phyloP scores from a whole-genome alignment of 1,139 yeast genomes.

The Yamadazyma sp. region DNA sequence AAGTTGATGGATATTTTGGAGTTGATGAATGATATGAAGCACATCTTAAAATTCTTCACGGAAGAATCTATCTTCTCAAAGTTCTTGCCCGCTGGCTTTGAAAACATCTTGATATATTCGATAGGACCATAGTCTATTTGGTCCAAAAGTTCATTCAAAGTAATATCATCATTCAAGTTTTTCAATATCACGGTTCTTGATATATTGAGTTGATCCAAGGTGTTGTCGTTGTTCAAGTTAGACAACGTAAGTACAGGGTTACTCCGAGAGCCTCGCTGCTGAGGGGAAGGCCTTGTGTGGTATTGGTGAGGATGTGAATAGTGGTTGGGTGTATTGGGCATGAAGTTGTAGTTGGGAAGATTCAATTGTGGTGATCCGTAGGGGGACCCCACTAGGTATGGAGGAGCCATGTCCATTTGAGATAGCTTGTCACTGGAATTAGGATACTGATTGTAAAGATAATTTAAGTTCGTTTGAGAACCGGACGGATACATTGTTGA shows the following conservation, averaged over 20 bases:
- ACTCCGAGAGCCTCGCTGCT: not conserved
- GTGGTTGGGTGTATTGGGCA: not conserved
- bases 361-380: constrained; percentile 6
- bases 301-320: constrained; percentile 1
- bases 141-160: constrained; percentile 32
- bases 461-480: constrained; percentile 1
- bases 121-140: constrained; percentile 45
- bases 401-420: constrained; percentile 7
- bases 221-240: constrained; percentile 17
- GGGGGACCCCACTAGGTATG: constrained; percentile 6
- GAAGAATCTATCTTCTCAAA: constrained; percentile 21
- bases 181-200: constrained; percentile 41
- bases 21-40: constrained; percentile 43
- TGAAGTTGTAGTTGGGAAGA: constrained; percentile 1
- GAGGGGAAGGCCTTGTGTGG: not conserved
- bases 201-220: constrained; percentile 33
- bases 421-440: constrained; percentile 1
- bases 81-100: constrained; percentile 28
- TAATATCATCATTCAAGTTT: constrained; percentile 27
- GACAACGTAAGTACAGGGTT: constrained; percentile 5
- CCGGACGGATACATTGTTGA: constrained; percentile 1
- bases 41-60: constrained; percentile 22
- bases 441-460: constrained; percentile 1
- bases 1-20: constrained; percentile 35
- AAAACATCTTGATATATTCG: constrained; percentile 39